phyloP scores from a whole-genome alignment of 768 basidiomycete species.

The Naganishia friedmannii region DNA sequence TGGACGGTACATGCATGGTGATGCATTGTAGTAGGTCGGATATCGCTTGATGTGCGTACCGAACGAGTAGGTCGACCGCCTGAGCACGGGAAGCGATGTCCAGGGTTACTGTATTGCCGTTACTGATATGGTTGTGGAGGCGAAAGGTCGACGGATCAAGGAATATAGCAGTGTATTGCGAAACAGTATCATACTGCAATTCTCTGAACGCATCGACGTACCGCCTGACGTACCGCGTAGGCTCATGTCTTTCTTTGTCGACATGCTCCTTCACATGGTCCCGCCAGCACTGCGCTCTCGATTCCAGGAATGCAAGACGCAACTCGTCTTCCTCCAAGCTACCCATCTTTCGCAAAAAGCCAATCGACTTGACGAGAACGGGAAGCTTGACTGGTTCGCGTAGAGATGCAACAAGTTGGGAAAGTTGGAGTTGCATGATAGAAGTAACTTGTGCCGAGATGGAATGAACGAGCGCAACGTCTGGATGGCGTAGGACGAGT shows the following conservation, averaged over 20 bases:
- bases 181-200: conserved; percentile 84
- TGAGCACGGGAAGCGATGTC: conserved; percentile 29
- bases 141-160: conserved; percentile 56
- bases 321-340: conserved; percentile 69
- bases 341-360: conserved; percentile 79
- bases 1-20: conserved; percentile 59
- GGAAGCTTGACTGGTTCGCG: conserved; percentile 85
- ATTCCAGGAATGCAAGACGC: conserved; percentile 78
- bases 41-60: conserved; percentile 59
- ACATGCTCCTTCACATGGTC: conserved; percentile 56
- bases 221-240: conserved; percentile 73
- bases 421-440: conserved; percentile 60
- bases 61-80: conserved; percentile 54
- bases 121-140: background rate
- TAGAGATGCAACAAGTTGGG: conserved; percentile 71
- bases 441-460: conserved; percentile 57
- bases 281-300: conserved; percentile 65
- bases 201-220: conserved; percentile 90
- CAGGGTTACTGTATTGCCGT: background rate
- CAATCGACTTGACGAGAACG: conserved; percentile 81
- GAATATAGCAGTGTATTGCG: conserved; percentile 85
- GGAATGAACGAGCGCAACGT: conserved; percentile 57
- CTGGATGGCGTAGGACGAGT: conserved; percentile 56
- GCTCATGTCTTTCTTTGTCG: conserved; percentile 64
- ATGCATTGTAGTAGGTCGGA: conserved; percentile 54